Evolutionary conservation across 1,284 basidiomycete species (phyloP).

Genomic region (Trametes polyzona): DNA sequence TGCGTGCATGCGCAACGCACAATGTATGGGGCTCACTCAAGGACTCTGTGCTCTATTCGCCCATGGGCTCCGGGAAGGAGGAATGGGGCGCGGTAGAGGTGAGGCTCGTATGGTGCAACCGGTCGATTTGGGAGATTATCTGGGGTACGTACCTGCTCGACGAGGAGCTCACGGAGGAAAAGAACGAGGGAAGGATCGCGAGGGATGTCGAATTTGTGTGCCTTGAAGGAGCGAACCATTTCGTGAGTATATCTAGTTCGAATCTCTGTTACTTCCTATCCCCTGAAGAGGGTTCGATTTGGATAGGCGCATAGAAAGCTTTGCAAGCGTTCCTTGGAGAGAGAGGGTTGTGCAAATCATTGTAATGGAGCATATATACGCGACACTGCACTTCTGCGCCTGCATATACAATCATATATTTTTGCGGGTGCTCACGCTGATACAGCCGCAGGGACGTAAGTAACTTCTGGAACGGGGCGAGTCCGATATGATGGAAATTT

Average conservation of each 20-base stretch:
- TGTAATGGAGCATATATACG: too few relatives aligned
- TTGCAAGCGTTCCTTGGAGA: too few relatives aligned
- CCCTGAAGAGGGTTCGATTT: neutral
- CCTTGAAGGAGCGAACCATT: slow-evolving; percentile 10
- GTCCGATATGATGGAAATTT: too few relatives aligned
- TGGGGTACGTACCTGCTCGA: neutral
- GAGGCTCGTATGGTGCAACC: neutral
- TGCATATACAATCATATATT: too few relatives aligned
- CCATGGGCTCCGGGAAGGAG: neutral
- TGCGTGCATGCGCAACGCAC: neutral
- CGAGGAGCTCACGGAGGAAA: neutral
- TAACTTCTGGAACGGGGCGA: too few relatives aligned
- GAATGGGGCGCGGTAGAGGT: neutral
- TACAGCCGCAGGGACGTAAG: too few relatives aligned
- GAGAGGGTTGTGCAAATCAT: too few relatives aligned
- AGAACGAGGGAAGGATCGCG: slow-evolving; percentile 7
- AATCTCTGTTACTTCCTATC: neutral
- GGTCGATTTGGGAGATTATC: neutral
- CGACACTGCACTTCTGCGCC: too few relatives aligned
- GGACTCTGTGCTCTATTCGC: neutral
- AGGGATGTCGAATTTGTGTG: slow-evolving; percentile 4
- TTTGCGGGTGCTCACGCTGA: too few relatives aligned
- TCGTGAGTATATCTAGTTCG: slow-evolving; percentile 3
- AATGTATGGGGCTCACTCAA: neutral
- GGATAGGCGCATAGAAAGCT: neutral